A percentile compares a stretch with the other conserved stretches of the same genome.
Evolutionary conservation across 306 rosid genomes (phyloP).

Genomic region (Vachellia pachyceras): DNA sequence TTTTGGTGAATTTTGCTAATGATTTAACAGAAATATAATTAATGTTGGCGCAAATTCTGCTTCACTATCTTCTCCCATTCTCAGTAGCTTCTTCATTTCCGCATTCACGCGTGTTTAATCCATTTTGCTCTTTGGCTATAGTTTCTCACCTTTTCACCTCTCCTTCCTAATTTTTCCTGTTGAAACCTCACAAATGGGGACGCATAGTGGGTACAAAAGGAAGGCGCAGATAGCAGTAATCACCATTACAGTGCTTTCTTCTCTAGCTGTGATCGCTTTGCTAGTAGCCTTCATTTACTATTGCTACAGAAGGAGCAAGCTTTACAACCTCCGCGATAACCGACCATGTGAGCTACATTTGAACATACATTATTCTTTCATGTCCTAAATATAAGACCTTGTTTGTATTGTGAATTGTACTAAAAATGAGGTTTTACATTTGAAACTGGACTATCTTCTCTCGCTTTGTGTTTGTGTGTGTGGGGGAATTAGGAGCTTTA

Average conservation of each 20-base stretch:
- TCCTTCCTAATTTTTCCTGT: not conserved
- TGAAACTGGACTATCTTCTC: too few relatives aligned
- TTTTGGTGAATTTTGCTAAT: not conserved
- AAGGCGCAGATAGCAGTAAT: constrained; percentile 62
- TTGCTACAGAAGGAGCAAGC: constrained; percentile 75
- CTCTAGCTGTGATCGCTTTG: constrained; percentile 68
- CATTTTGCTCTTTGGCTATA: constrained; percentile 18
- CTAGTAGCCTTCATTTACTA: constrained; percentile 82
- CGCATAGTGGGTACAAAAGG: constrained; percentile 61
- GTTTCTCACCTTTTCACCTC: constrained; percentile 22
- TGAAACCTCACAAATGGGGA: constrained; percentile 56
- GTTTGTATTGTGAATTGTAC: too few relatives aligned
- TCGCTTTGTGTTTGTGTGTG: too few relatives aligned
- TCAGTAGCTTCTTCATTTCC: constrained; percentile 16
- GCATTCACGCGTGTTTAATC: not conserved
- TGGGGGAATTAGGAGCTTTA: constrained; percentile 45
- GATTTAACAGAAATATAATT: not conserved
- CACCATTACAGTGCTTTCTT: constrained; percentile 63
- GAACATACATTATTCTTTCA: not conserved
- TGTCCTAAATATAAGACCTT: too few relatives aligned
- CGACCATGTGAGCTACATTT: constrained; percentile 54
- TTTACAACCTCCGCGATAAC: constrained; percentile 58
- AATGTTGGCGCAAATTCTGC: constrained; percentile 33
- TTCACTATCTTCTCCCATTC: constrained; percentile 14
- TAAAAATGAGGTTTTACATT: too few relatives aligned